These are phyloP conservation scores for Beauveria sp. DNA, from an alignment of 2,329 filamentous ascomycete species.

Conservation along the genomic window DNA sequence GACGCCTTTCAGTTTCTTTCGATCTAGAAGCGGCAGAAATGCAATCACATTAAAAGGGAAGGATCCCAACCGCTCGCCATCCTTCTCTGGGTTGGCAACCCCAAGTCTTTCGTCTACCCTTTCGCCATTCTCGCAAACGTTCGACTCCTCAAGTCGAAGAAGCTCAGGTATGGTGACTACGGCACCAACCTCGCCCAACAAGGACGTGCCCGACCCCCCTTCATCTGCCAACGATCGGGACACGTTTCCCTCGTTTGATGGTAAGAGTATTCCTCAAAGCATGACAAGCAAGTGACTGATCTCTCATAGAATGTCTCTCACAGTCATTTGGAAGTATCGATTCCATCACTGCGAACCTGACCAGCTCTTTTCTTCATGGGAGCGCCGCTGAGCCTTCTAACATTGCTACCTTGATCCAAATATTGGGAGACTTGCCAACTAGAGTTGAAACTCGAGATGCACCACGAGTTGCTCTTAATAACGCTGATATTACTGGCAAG, in stretches of 20 bases:
- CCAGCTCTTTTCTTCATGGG: background rate
- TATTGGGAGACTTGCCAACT: background rate
- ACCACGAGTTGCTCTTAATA: background rate
- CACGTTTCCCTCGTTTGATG: conserved; percentile 3
- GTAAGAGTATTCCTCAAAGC: background rate
- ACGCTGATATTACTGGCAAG: background rate
- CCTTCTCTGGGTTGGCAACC: conserved; percentile 19
- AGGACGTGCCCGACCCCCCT: background rate
- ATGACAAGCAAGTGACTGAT: background rate
- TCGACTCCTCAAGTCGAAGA: conserved; percentile 18
- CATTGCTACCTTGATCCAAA: conserved; percentile 2
- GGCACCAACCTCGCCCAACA: conserved; percentile 8
- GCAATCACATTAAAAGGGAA: conserved; percentile 17
- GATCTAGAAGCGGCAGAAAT: conserved; percentile 14
- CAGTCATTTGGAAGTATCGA: conserved; percentile 8
- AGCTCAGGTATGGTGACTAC: conserved; percentile 16
- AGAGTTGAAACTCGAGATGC: background rate
- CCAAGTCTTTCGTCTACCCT: conserved; percentile 20
- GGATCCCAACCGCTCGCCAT: conserved; percentile 14
- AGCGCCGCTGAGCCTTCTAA: background rate
- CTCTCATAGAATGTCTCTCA: background rate
- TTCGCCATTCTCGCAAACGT: conserved; percentile 20
- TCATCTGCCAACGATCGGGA: background rate
- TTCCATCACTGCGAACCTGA: background rate
- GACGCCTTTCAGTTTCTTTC: conserved; percentile 9